These are phyloP conservation scores for Monosporascus sp. DNA, from an alignment of 2,329 filamentous ascomycete species.

Conservation along the genomic window DNA sequence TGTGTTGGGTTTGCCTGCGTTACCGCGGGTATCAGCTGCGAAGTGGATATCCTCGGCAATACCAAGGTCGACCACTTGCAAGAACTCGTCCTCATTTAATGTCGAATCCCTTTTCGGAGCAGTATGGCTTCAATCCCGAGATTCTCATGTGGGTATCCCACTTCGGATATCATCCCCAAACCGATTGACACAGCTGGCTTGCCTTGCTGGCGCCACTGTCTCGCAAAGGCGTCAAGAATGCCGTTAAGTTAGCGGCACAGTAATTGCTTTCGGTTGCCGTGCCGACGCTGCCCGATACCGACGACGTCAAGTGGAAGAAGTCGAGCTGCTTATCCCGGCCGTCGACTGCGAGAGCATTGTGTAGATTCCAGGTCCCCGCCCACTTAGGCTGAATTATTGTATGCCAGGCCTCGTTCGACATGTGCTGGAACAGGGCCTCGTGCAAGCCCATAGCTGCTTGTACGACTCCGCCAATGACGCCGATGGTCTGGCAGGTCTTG, in stretches of 20 bases:
- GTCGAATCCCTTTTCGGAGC: too few species aligned
- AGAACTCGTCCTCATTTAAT: constrained; percentile 2
- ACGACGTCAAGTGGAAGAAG: constrained; percentile 28
- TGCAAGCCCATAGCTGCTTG: constrained; percentile 29
- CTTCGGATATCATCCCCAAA: constrained; percentile 30
- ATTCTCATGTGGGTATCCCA: constrained; percentile 29
- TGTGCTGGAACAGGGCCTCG: constrained; percentile 20
- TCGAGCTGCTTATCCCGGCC: constrained; percentile 9
- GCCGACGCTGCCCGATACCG: constrained; percentile 23
- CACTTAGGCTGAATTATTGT: constrained; percentile 16
- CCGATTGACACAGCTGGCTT: constrained; percentile 20
- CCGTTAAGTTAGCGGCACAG: constrained; percentile 32
- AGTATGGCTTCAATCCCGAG: constrained; percentile 1
- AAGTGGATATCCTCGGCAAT: background rate
- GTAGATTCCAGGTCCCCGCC: constrained; percentile 19
- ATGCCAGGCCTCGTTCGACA: constrained; percentile 22
- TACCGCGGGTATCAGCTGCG: too few species aligned
- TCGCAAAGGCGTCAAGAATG: constrained; percentile 30
- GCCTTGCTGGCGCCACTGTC: constrained; percentile 19
- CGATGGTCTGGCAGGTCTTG: constrained; percentile 2
- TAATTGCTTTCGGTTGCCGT: constrained; percentile 31
- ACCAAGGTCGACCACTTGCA: constrained; percentile 20
- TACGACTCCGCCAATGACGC: constrained; percentile 15
- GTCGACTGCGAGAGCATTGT: constrained; percentile 12
- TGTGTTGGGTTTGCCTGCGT: too few species aligned